Percentiles rank a stretch among this genome's conserved stretches.
These are phyloP conservation scores for Torulaspora pretoriensis DNA, from an alignment of 1,139 yeast genomes.

Conservation along the genomic window DNA sequence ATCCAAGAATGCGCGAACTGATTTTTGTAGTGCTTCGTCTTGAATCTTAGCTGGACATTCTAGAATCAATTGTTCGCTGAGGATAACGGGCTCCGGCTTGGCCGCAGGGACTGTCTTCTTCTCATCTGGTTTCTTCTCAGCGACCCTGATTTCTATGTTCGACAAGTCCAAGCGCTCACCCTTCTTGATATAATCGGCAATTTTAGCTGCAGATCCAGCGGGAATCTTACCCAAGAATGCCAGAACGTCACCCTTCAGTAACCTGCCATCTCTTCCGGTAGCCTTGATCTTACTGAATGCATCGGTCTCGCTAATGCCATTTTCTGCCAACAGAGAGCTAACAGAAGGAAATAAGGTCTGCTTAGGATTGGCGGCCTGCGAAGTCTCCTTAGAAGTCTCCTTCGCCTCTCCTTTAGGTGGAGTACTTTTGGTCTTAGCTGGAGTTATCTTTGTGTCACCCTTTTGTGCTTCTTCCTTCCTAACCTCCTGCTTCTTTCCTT, in stretches of 20 bases:
- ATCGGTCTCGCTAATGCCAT: constrained; percentile 60
- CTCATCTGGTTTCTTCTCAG: constrained; percentile 21
- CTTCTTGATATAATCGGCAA: constrained; percentile 55
- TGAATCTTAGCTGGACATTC: constrained; percentile 19
- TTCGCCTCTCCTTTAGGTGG: constrained; percentile 10
- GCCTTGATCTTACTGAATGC: constrained; percentile 73
- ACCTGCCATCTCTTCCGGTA: constrained; percentile 83
- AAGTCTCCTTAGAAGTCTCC: constrained; percentile 8
- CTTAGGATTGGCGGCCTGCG: constrained; percentile 49
- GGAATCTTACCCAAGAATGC: constrained; percentile 75
- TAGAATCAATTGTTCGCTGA: constrained; percentile 23
- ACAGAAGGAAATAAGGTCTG: constrained; percentile 83
- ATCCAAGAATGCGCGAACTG: constrained; percentile 23
- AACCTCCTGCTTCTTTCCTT: constrained; percentile 5
- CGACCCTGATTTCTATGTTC: constrained; percentile 52
- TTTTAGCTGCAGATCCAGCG: constrained; percentile 46
- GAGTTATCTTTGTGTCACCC: not conserved
- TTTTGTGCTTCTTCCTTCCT: not conserved
- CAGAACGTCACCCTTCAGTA: constrained; percentile 86
- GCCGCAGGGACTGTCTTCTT: constrained; percentile 23
- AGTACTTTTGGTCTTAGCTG: not conserved
- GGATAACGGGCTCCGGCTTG: constrained; percentile 31
- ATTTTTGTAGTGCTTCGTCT: constrained; percentile 17
- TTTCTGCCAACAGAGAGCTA: constrained; percentile 54
- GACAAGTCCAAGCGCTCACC: constrained; percentile 72